Evolutionary conservation across 1,284 basidiomycete genomes (phyloP).

Genomic region (Ganoderma leucocontextum): DNA sequence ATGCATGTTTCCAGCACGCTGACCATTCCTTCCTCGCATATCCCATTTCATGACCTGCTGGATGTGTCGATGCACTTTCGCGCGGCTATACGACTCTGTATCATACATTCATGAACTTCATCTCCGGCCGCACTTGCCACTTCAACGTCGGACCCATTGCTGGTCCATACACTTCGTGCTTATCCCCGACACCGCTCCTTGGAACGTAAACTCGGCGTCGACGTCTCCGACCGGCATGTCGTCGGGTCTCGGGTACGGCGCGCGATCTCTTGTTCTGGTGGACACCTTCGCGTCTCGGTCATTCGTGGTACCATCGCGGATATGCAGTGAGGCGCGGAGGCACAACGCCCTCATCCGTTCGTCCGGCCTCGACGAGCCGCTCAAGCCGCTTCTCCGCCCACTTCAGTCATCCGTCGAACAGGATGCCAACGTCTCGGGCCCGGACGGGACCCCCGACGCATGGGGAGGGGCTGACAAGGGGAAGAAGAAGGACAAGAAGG

Average conservation of each 20-base stretch:
- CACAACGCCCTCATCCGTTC: conserved; percentile 54
- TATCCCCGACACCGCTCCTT: background rate
- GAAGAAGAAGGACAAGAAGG: background rate
- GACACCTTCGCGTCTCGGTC: background rate
- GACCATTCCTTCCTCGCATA: background rate
- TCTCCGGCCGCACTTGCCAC: background rate
- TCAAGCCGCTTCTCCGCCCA: conserved; percentile 56
- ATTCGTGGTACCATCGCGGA: background rate
- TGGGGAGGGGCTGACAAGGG: background rate
- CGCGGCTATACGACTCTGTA: background rate
- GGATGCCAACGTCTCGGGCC: background rate
- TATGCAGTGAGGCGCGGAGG: conserved; percentile 55
- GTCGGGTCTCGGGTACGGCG: background rate
- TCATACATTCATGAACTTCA: background rate
- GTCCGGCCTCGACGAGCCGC: conserved; percentile 48
- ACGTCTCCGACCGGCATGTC: background rate
- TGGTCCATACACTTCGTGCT: background rate
- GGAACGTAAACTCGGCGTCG: background rate
- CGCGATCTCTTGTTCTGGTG: no score
- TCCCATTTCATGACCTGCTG: background rate
- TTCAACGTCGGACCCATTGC: background rate
- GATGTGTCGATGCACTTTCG: background rate
- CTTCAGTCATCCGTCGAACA: conserved; percentile 35
- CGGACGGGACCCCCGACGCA: background rate
- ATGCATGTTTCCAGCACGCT: background rate